A percentile compares a stretch with the other conserved stretches of the same genome.
phyloP scores from a whole-genome alignment of 1,284 basidiomycete genomes.

The Sporisorium exsertum region DNA sequence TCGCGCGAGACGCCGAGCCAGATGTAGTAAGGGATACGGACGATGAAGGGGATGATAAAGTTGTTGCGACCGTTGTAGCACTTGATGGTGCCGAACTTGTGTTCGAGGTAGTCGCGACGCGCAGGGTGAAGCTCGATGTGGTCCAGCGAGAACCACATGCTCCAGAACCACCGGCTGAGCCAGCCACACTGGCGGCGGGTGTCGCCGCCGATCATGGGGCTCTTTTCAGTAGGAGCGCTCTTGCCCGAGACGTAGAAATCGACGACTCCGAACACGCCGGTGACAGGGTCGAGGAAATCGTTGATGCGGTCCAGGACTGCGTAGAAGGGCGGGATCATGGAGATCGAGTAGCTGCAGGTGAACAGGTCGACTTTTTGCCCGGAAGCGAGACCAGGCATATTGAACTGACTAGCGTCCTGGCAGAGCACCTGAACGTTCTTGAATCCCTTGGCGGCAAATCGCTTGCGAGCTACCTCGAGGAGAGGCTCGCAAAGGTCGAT shows the following conservation, averaged over 20 bases:
- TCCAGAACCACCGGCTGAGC: conserved; percentile 81
- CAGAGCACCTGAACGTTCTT: conserved; percentile 80
- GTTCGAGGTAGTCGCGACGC: conserved; percentile 78
- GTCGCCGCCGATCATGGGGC: conserved; percentile 75
- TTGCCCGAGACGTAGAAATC: conserved; percentile 84
- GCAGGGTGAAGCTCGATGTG: conserved; percentile 80
- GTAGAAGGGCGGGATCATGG: conserved; percentile 78
- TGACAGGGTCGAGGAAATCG: conserved; percentile 76
- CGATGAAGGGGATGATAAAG: conserved; percentile 78
- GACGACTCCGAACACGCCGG: conserved; percentile 79
- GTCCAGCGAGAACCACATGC: conserved; percentile 79
- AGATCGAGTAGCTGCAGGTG: conserved; percentile 69
- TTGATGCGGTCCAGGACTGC: conserved; percentile 79
- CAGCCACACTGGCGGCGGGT: conserved; percentile 79
- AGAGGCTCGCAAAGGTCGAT: conserved; percentile 82
- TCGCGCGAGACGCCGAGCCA: conserved; percentile 80
- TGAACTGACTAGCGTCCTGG: conserved; percentile 80
- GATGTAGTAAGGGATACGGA: conserved; percentile 80
- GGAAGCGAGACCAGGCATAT: conserved; percentile 73
- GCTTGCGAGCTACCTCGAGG: conserved; percentile 78
- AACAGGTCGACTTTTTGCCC: conserved; percentile 66
- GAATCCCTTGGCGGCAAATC: conserved; percentile 79
- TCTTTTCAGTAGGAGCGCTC: conserved; percentile 74
- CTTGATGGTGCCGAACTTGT: conserved; percentile 79
- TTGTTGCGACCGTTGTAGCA: conserved; percentile 80